A percentile compares a stretch with the other conserved stretches of the same genome.
phyloP scores from a whole-genome alignment of 1,139 yeast genomes.

The Torulaspora globosa region DNA sequence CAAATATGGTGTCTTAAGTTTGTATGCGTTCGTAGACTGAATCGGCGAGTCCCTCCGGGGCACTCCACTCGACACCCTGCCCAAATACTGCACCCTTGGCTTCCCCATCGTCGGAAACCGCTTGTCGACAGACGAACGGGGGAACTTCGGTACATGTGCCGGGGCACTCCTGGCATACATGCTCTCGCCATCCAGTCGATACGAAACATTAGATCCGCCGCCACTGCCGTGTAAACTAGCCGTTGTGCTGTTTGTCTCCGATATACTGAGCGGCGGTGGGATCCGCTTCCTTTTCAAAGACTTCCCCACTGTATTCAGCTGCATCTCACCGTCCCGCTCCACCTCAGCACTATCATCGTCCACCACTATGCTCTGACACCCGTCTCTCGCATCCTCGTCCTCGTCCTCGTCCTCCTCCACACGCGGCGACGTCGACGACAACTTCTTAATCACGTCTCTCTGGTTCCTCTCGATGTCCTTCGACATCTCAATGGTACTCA shows the following conservation, averaged over 20 bases:
- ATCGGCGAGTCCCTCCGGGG: constrained; percentile 8
- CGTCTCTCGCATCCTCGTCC: too few relatives aligned
- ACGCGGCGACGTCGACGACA: constrained; percentile 26
- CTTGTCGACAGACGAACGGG: constrained; percentile 7
- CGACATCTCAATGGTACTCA: constrained; percentile 36
- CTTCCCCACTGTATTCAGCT: constrained; percentile 16
- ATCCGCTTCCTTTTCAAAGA: constrained; percentile 21
- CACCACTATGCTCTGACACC: constrained; percentile 9
- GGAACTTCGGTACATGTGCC: constrained; percentile 15
- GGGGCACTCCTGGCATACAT: constrained; percentile 13
- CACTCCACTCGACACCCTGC: constrained; percentile 6
- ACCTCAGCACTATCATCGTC: constrained; percentile 7
- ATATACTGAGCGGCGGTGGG: constrained; percentile 22
- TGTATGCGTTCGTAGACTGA: constrained; percentile 10
- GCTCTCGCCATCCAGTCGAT: too few relatives aligned
- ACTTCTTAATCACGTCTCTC: constrained; percentile 26
- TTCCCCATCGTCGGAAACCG: constrained; percentile 8
- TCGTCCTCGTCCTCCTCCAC: constrained; percentile 17
- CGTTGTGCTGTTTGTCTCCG: constrained; percentile 8
- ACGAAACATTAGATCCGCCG: constrained; percentile 9
- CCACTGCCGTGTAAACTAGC: constrained; percentile 7
- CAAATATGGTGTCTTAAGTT: constrained; percentile 15
- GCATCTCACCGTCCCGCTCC: constrained; percentile 7
- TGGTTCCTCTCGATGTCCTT: constrained; percentile 39
- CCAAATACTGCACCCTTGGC: constrained; percentile 16